Evolutionary conservation across 176 grass and related monocot species (phyloP).

Genomic region (Echinochloa phyllopogon): DNA sequence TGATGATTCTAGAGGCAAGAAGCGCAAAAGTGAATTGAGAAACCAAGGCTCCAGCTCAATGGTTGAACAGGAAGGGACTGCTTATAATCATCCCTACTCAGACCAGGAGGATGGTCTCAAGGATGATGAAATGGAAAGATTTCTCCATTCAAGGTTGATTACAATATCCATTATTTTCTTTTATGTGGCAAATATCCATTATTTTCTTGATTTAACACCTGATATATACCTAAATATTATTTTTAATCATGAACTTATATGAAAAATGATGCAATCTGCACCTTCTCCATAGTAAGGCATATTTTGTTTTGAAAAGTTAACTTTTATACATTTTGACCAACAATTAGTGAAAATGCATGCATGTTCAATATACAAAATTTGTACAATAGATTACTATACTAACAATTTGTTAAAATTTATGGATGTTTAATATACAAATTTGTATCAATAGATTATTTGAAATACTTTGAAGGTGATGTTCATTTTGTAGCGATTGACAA

Average conservation of each 20-base stretch:
- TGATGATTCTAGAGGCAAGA: slow-evolving; percentile 46
- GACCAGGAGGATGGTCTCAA: slow-evolving; percentile 54
- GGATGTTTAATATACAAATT: neutral
- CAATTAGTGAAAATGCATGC: neutral
- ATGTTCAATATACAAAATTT: neutral
- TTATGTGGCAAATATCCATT: neutral
- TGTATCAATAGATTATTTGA: neutral
- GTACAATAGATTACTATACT: neutral
- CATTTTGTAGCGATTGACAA: neutral
- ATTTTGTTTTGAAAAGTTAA: neutral
- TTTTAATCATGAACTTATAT: neutral
- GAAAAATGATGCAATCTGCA: slow-evolving; percentile 1
- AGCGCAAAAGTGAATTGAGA: slow-evolving; percentile 48
- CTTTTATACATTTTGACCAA: neutral
- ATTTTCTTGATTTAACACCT: slow-evolving; percentile 18
- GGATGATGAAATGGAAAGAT: slow-evolving; percentile 82
- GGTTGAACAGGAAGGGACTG: slow-evolving; percentile 40
- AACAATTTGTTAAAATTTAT: neutral
- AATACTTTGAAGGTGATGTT: neutral
- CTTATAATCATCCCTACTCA: slow-evolving; percentile 47
- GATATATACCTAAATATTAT: slow-evolving; percentile 17
- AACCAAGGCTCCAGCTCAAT: slow-evolving; percentile 52
- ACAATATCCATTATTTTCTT: slow-evolving; percentile 3
- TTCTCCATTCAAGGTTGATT: slow-evolving; percentile 88
- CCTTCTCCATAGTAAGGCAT: neutral